Evolutionary conservation across 352 stramenopile genomes (phyloP).

Genomic region (Phytopythium ostracodes): DNA sequence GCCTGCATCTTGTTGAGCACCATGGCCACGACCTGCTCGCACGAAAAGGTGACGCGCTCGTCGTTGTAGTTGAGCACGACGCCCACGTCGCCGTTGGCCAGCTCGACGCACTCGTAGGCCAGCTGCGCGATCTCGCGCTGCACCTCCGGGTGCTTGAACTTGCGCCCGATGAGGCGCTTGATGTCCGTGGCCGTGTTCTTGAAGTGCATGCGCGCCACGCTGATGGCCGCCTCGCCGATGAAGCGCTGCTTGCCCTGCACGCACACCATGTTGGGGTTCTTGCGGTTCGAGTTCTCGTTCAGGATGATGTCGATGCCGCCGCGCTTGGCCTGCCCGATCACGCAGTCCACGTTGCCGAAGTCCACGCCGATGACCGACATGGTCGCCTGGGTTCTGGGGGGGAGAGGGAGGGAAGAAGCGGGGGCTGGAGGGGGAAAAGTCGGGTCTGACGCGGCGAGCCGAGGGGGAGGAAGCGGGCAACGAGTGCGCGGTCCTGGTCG

Average conservation of each 20-base stretch:
- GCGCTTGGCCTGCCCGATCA: constrained; percentile 95
- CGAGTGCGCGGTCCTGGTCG: not conserved
- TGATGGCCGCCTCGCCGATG: constrained; percentile 90
- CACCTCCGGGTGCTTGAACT: constrained; percentile 95
- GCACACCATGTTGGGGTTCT: constrained; percentile 94
- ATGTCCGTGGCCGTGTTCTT: constrained; percentile 98
- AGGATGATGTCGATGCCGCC: constrained; percentile 99
- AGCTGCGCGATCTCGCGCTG: constrained; percentile 93
- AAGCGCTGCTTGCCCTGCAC: constrained; percentile 91
- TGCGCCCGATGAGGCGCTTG: constrained; percentile 96
- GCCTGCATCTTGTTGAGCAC: constrained; percentile 96
- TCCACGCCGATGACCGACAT: constrained; percentile 98
- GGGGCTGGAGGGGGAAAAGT: not conserved
- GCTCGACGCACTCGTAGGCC: constrained; percentile 90
- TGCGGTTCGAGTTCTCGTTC: constrained; percentile 99
- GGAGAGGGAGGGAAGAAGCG: not conserved
- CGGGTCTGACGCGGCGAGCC: not conserved
- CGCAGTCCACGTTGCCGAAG: constrained; percentile 95
- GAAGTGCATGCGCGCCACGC: constrained; percentile 94
- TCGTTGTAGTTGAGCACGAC: constrained; percentile 94
- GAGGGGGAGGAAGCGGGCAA: not conserved
- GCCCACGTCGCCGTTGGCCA: constrained; percentile 85
- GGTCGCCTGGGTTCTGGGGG: constrained; percentile 10
- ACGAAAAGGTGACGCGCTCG: constrained; percentile 86
- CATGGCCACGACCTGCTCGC: constrained; percentile 96